Evolutionary conservation across 2,329 filamentous ascomycete species (phyloP).

Genomic region (Phaeomoniella chlamydospora): DNA sequence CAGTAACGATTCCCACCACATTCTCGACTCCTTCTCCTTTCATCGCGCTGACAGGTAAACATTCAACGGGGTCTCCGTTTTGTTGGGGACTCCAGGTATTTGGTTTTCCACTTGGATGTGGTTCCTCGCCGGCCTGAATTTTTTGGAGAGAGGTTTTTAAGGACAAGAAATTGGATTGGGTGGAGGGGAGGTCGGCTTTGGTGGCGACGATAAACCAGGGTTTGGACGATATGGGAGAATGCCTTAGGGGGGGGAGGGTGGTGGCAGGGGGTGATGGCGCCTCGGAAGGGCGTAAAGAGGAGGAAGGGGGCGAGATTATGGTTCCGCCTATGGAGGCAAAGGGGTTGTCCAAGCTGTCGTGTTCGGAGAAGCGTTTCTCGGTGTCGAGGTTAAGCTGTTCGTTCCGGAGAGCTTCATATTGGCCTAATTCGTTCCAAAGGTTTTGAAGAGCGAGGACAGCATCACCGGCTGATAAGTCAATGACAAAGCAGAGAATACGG

Average conservation of each 20-base stretch:
- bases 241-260: constrained; percentile 29
- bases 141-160: constrained; percentile 57
- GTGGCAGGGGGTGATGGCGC: constrained; percentile 5
- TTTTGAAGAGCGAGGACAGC: constrained; percentile 64
- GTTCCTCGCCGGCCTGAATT: constrained; percentile 45
- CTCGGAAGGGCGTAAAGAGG: constrained; percentile 7
- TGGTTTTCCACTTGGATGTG: constrained; percentile 61
- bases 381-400: constrained; percentile 53
- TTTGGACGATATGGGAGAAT: constrained; percentile 74
- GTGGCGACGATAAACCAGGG: constrained; percentile 93
- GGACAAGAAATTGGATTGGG: constrained; percentile 59
- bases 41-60: constrained; percentile 81
- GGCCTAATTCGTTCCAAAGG: constrained; percentile 79
- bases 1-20: constrained; percentile 59
- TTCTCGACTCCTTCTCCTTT: constrained; percentile 67
- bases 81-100: too few species aligned
- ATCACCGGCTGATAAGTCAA: constrained; percentile 70
- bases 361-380: constrained; percentile 44
- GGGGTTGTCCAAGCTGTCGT: constrained; percentile 28
- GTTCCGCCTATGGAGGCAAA: constrained; percentile 7
- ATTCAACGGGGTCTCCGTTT: constrained; percentile 38
- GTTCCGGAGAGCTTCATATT: constrained; percentile 73
- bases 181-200: constrained; percentile 85
- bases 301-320: constrained; percentile 1
- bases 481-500: constrained; percentile 80